A percentile compares a stretch with the other conserved stretches of the same genome.
Evolutionary conservation across 1,139 yeast species (phyloP).

Genomic region (Pichia kudriavzevii): DNA sequence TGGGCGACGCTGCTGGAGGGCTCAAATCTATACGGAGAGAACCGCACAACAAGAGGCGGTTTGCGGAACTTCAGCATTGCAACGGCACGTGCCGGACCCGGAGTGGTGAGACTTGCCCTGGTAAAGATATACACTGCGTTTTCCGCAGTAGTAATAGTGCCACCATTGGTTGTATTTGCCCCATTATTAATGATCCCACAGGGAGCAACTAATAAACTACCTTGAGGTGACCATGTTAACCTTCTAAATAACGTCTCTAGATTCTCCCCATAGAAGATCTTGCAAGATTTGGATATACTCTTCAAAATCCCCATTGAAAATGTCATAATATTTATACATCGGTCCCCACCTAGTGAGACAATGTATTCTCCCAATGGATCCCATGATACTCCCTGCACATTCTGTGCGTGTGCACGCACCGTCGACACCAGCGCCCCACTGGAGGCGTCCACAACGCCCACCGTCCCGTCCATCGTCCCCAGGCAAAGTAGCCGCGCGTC

Average conservation of each 20-base stretch:
- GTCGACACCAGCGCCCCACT: constrained; percentile 56
- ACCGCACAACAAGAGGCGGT: constrained; percentile 77
- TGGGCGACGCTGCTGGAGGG: constrained; percentile 1
- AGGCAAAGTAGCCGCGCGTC: constrained; percentile 66
- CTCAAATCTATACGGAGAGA: constrained; percentile 60
- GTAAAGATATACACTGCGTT: constrained; percentile 76
- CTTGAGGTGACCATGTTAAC: constrained; percentile 83
- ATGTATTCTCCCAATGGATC: constrained; percentile 74
- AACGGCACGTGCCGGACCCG: constrained; percentile 62
- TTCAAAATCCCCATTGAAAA: no score
- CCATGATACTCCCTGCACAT: constrained; percentile 95
- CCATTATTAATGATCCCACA: constrained; percentile 51
- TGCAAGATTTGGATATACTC: no score
- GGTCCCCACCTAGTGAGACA: constrained; percentile 86
- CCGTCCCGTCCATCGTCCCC: constrained; percentile 85
- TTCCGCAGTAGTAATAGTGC: constrained; percentile 28
- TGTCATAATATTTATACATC: no score
- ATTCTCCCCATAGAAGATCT: no score
- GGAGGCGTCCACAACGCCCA: constrained; percentile 56
- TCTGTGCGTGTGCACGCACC: constrained; percentile 71
- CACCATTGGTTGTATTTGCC: no score
- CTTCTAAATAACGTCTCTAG: constrained; percentile 86
- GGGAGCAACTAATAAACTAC: constrained; percentile 70
- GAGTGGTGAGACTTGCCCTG: constrained; percentile 49
- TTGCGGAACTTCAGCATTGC: constrained; percentile 73